phyloP scores from a whole-genome alignment of 1,284 basidiomycete genomes.

The Irpex lacteus region DNA sequence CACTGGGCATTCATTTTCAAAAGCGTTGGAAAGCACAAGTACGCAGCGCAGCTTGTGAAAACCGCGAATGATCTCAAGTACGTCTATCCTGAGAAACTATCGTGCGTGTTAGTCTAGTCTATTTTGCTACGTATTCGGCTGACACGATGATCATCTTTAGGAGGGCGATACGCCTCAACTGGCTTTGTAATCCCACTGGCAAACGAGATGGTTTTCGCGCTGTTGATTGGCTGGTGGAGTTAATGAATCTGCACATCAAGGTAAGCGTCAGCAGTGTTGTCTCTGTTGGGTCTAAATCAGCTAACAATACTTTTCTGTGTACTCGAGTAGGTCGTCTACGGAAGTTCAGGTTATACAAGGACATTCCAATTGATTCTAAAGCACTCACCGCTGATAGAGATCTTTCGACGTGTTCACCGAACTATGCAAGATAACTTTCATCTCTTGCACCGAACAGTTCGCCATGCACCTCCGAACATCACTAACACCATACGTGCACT shows the following conservation, averaged over 20 bases:
- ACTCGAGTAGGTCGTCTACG: neutral
- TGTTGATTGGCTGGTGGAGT: conserved; percentile 30
- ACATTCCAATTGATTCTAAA: conserved; percentile 25
- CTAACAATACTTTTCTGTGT: neutral
- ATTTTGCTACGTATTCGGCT: neutral
- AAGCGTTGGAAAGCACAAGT: conserved; percentile 28
- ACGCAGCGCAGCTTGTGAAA: conserved; percentile 24
- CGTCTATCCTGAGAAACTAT: conserved; percentile 10
- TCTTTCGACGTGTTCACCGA: conserved; percentile 23
- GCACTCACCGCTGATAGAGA: conserved; percentile 32
- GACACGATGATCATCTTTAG: conserved; percentile 8
- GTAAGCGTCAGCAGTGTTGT: conserved; percentile 6
- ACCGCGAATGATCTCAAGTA: conserved; percentile 17
- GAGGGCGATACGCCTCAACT: conserved; percentile 25
- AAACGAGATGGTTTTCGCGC: conserved; percentile 22
- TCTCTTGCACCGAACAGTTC: conserved; percentile 23
- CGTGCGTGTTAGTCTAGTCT: conserved; percentile 1
- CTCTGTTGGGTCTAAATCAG: neutral
- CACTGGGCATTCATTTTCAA: conserved; percentile 30
- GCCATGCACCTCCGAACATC: conserved; percentile 29
- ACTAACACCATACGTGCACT: conserved; percentile 24
- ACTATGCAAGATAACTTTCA: conserved; percentile 29
- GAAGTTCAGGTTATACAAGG: conserved; percentile 5
- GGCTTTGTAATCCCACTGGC: conserved; percentile 28
- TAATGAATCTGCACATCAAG: conserved; percentile 30